phyloP scores from a whole-genome alignment of 495 filamentous ascomycete species.

The Aspergillus incahuasiensis region DNA sequence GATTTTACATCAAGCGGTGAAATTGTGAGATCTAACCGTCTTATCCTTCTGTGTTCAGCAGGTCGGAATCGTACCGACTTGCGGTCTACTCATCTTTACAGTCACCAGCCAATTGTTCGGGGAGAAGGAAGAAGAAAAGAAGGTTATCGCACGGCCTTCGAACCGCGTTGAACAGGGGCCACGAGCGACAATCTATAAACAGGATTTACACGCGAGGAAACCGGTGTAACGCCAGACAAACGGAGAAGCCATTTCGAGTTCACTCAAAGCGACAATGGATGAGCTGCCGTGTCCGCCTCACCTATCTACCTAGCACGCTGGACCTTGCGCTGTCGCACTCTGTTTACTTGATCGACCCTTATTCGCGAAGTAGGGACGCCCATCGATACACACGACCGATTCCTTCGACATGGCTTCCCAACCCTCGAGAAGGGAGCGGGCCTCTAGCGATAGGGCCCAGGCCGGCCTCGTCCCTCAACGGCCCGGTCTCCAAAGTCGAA shows the following conservation, averaged over 20 bases:
- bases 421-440: conserved; percentile 26
- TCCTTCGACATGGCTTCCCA: conserved; percentile 20
- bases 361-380: conserved; percentile 9
- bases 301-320: conserved; percentile 30
- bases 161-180: background rate
- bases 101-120: background rate
- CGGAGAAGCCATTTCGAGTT: background rate
- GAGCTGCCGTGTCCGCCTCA: conserved; percentile 27
- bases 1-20: conserved; percentile 2
- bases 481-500: conserved; percentile 30
- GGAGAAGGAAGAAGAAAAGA: background rate
- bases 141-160: background rate
- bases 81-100: background rate
- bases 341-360: conserved; percentile 19
- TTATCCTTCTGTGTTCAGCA: background rate
- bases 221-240: background rate
- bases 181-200: conserved; percentile 3
- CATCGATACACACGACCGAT: conserved; percentile 8
- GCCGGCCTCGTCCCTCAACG: conserved; percentile 25
- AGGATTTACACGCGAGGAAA: background rate
- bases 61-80: background rate
- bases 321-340: conserved; percentile 22
- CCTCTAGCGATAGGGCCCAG: conserved; percentile 32
- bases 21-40: background rate
- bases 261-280: conserved; percentile 34